Evolutionary conservation across 2,329 filamentous ascomycete species (phyloP).

Genomic region (Endoconidiophora polonica): DNA sequence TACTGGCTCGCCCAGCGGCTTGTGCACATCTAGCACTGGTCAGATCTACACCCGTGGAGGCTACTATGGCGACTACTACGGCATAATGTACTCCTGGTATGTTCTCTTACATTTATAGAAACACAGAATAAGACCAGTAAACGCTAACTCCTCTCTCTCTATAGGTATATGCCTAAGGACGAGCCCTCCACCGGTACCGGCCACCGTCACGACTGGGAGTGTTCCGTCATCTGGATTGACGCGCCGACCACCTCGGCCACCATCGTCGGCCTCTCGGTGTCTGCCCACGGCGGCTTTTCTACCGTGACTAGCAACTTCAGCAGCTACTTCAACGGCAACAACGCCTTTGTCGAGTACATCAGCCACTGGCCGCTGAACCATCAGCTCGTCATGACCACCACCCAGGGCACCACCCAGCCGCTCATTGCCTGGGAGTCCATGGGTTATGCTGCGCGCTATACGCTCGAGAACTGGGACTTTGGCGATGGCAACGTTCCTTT

Average conservation of each 20-base stretch:
- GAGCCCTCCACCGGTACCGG: slow-evolving; percentile 20
- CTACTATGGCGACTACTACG: slow-evolving; percentile 18
- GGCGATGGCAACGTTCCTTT: slow-evolving; percentile 27
- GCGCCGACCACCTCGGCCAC: slow-evolving; percentile 16
- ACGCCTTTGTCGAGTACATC: slow-evolving; percentile 21
- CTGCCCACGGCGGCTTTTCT: slow-evolving; percentile 23
- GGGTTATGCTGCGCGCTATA: slow-evolving; percentile 20
- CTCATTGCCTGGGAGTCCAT: slow-evolving; percentile 28
- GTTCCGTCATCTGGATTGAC: slow-evolving; percentile 20
- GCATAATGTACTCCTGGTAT: slow-evolving; percentile 26
- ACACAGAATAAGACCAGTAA: background rate
- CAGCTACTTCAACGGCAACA: slow-evolving; percentile 8
- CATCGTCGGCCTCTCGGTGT: slow-evolving; percentile 23
- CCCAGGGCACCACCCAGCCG: slow-evolving; percentile 22
- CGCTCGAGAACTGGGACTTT: slow-evolving; percentile 24
- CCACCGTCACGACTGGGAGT: slow-evolving; percentile 27
- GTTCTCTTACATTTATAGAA: background rate
- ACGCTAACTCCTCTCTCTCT: background rate
- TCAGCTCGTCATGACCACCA: slow-evolving; percentile 22
- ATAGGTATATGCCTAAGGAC: slow-evolving; percentile 28
- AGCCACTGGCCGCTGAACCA: slow-evolving; percentile 19
- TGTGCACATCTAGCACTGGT: slow-evolving; percentile 21
- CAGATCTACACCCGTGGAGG: slow-evolving; percentile 25
- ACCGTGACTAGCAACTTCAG: slow-evolving; percentile 13
- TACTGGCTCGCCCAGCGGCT: slow-evolving; percentile 18